Evolutionary conservation across 2,329 filamentous ascomycete species (phyloP).

Genomic region (Exophiala phaeomuriformis): DNA sequence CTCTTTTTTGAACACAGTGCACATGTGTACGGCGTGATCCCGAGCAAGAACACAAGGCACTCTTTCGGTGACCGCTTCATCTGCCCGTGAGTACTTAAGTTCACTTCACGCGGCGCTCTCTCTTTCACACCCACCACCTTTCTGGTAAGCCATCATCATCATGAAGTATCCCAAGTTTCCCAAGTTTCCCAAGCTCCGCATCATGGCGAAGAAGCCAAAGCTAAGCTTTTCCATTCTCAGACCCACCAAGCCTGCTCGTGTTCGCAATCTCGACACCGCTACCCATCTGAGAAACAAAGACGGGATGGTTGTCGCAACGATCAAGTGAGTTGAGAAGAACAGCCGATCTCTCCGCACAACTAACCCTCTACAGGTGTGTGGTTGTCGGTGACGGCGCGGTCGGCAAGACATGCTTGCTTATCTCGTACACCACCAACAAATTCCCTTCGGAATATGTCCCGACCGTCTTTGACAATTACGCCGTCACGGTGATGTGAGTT

Average conservation of each 20-base stretch:
- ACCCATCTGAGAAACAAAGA: constrained; percentile 8
- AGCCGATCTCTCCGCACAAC: background rate
- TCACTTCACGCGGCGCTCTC: constrained; percentile 2
- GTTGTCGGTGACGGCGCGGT: constrained; percentile 99
- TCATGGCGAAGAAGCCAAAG: constrained; percentile 1
- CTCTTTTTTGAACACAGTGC: background rate
- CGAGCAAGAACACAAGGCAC: constrained; percentile 1
- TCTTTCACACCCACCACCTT: constrained; percentile 3
- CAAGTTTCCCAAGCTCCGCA: constrained; percentile 1
- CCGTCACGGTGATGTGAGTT: constrained; percentile 95
- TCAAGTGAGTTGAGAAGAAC: constrained; percentile 46
- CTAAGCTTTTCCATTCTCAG: constrained; percentile 9
- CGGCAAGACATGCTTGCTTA: constrained; percentile 97
- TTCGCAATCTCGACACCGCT: constrained; percentile 13
- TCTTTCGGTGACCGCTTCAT: background rate
- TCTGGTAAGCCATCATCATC: constrained; percentile 13
- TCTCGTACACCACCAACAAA: constrained; percentile 99
- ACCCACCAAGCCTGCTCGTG: constrained; percentile 6
- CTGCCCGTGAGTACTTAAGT: background rate
- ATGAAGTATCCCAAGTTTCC: too few species aligned
- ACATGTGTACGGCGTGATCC: background rate
- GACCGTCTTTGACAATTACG: constrained; percentile 99
- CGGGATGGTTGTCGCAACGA: constrained; percentile 56
- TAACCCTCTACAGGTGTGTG: constrained; percentile 63
- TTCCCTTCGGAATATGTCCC: constrained; percentile 99